These are phyloP conservation scores for Arabis hirsuta DNA, from an alignment of 345 rosid species.

Conservation along the genomic window DNA sequence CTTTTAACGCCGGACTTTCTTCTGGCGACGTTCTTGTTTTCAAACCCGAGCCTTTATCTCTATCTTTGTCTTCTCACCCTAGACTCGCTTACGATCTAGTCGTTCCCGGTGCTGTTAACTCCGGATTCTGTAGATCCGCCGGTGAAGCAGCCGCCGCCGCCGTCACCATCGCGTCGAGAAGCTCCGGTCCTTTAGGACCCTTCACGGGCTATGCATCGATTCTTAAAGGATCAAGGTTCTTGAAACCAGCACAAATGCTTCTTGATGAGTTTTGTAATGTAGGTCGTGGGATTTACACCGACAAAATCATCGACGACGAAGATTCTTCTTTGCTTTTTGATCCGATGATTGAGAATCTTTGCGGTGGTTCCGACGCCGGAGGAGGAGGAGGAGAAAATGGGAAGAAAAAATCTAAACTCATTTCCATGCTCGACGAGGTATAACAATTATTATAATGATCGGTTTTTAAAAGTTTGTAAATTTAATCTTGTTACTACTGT, in stretches of 20 bases:
- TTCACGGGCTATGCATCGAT: constrained; percentile 85
- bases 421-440: constrained; percentile 94
- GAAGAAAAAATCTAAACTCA: constrained; percentile 73
- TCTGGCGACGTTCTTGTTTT: constrained; percentile 53
- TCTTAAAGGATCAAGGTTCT: constrained; percentile 77
- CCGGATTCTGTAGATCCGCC: constrained; percentile 37
- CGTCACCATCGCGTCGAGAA: constrained; percentile 54
- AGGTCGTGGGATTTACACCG: constrained; percentile 59
- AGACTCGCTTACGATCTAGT: constrained; percentile 43
- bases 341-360: constrained; percentile 52
- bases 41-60: constrained; percentile 64
- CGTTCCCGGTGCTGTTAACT: constrained; percentile 34
- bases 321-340: constrained; percentile 65
- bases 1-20: constrained; percentile 45
- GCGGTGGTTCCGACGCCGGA: constrained; percentile 33
- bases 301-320: constrained; percentile 47
- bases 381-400: constrained; percentile 56
- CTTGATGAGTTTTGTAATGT: constrained; percentile 78
- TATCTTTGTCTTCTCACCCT: constrained; percentile 66
- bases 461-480: background rate
- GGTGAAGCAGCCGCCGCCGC: constrained; percentile 34
- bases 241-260: constrained; percentile 86
- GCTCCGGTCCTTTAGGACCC: constrained; percentile 59
- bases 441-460: background rate
- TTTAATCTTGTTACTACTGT: background rate